Base-by-base conservation (phyloP, 2,329 filamentous ascomycete genomes). In the Cladosporium sp. region DNA sequence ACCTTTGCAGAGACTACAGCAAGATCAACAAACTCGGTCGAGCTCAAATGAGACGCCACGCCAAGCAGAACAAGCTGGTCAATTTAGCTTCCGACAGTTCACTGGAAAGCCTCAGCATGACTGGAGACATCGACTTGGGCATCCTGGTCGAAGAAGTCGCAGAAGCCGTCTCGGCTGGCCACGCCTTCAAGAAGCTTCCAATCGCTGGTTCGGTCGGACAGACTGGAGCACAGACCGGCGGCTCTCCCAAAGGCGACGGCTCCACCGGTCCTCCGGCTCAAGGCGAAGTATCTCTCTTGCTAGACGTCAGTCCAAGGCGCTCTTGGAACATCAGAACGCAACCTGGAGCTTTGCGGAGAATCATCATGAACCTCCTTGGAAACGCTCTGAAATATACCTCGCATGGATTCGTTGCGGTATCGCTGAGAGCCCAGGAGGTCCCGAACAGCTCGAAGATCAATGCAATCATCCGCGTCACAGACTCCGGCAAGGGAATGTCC, bases 401-500 rank as follows among this genome's bases (percentile, higher is more conserved):
- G 1, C 54, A 61, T 13, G 74, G 75, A 0, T 72, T 67, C 40
- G 72, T 78, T 32, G 61, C 64, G 2, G 60, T 76, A 1, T 63
- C 56, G 2, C 41, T 74, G n/a, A 61, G 63, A 16, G 61, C 64
- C 9, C 56, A 63, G 49, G 58, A 66, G 43, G 59, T 54, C 13
- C 43, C 52, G 1, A 52, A 54, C 11, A 52, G 43, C 41, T 52
- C 50, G 2, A 59, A 56, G 22, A 54, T 59, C 4, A 53, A 57
- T 31, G 58, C 58, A 2, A 53, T 62, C 9, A 58, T 42, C 38
- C 13, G 46, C 16, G 77, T 88, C 1, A 71, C 73, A 0, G 85
- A 88, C 58, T 84, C 84, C 0, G 85, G 85, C 1, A 76, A 76
- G 42, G 85, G 85, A 1, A 88, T 88, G 33, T 77, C 77, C 0